Evolutionary conservation across 2,329 filamentous ascomycete genomes (phyloP).

Genomic region (Coleophoma eucalyptorum): DNA sequence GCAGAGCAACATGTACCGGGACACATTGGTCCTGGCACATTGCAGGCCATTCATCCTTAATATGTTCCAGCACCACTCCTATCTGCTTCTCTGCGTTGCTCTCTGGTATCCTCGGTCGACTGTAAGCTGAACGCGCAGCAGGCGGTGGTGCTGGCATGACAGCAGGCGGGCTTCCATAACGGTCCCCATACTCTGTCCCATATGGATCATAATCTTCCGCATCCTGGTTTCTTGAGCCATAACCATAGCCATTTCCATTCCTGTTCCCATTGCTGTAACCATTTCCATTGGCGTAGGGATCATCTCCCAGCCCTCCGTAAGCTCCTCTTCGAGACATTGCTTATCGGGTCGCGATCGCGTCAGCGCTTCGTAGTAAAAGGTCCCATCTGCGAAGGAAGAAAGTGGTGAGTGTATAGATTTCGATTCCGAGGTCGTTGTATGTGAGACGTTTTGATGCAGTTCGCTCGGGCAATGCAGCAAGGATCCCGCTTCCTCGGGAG

Average conservation of each 20-base stretch:
- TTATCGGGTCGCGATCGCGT: too few relatives aligned
- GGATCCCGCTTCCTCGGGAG: too few relatives aligned
- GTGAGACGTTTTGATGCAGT: too few relatives aligned
- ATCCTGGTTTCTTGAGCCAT: conserved; percentile 15
- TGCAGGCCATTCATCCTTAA: conserved; percentile 85
- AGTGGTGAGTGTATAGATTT: too few relatives aligned
- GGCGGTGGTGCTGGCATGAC: conserved; percentile 9
- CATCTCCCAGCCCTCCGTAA: conserved; percentile 24
- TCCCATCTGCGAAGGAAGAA: too few relatives aligned
- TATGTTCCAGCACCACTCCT: conserved; percentile 65
- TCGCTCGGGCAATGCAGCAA: too few relatives aligned
- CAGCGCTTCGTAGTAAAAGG: too few relatives aligned
- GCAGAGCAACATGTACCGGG: conserved; percentile 90
- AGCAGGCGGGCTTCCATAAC: conserved; percentile 21
- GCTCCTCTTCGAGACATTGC: too few relatives aligned
- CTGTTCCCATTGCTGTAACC: conserved; percentile 8
- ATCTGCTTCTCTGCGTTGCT: conserved; percentile 26
- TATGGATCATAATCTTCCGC: conserved; percentile 27
- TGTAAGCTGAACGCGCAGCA: conserved; percentile 10
- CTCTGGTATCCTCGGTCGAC: conserved; percentile 17
- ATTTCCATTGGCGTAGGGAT: conserved; percentile 21
- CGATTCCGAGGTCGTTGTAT: too few relatives aligned
- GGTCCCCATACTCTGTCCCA: conserved; percentile 20
- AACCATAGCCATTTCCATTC: conserved; percentile 18
- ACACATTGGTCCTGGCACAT: conserved; percentile 88